These are phyloP conservation scores for Nakazawaea laoshanensis DNA, from an alignment of 805 yeast genomes.

Conservation along the genomic window DNA sequence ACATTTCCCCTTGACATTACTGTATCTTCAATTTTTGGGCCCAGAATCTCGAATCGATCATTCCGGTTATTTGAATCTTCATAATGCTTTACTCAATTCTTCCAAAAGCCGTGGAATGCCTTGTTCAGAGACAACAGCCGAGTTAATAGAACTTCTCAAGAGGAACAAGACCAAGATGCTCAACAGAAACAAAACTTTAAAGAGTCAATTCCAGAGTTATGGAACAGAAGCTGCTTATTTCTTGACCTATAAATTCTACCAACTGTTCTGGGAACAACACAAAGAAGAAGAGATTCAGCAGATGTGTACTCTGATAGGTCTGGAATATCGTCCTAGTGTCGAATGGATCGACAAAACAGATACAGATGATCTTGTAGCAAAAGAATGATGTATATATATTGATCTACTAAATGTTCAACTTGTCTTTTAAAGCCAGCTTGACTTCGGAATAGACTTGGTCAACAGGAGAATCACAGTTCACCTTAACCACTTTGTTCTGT, in stretches of 20 bases:
- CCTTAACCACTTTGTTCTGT: slow-evolving; percentile 67
- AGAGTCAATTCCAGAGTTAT: slow-evolving; percentile 2
- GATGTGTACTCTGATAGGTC: not conserved
- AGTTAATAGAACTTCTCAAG: not conserved
- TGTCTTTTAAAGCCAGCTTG: slow-evolving; percentile 49
- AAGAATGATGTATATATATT: not conserved
- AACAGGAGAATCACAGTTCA: slow-evolving; percentile 73
- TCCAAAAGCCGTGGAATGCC: not conserved
- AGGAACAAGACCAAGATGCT: not conserved
- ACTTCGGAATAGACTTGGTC: slow-evolving; percentile 71
- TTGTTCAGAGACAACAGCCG: not conserved
- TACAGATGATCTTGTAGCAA: not conserved
- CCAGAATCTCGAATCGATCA: not conserved
- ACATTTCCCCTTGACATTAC: slow-evolving; percentile 1
- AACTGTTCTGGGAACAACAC: slow-evolving; percentile 4
- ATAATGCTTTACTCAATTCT: not conserved
- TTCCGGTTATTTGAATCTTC: slow-evolving; percentile 2
- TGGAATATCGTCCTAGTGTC: slow-evolving; percentile 1
- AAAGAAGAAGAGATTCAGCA: not conserved
- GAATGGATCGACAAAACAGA: not conserved
- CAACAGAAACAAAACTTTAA: not conserved
- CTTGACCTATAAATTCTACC: slow-evolving; percentile 1
- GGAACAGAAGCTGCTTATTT: not conserved
- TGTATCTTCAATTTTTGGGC: slow-evolving; percentile 3
- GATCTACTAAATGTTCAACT: slow-evolving; percentile 13